These are phyloP conservation scores for Dionaea muscipula DNA, from an alignment of 179 eudicot species.

Conservation along the genomic window DNA sequence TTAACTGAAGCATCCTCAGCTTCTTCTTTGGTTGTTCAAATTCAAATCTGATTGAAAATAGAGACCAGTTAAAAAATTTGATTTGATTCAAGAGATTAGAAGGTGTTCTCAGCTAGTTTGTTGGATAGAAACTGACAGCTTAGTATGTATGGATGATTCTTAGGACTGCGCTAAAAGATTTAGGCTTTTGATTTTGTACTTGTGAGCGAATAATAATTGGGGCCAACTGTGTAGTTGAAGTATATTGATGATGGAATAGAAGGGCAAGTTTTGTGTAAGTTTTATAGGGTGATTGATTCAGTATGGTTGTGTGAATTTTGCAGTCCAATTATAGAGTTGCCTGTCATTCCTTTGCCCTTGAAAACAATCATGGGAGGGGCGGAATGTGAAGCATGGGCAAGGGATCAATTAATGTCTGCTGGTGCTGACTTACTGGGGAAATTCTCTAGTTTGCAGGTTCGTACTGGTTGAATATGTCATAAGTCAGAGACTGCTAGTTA, in stretches of 20 bases:
- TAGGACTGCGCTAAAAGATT: no score
- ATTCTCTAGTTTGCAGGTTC: conserved; percentile 70
- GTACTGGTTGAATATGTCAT: no score
- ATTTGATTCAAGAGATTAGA: no score
- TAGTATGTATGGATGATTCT: no score
- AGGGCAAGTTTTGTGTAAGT: background rate
- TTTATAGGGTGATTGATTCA: conserved; percentile 1
- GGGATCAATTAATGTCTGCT: conserved; percentile 51
- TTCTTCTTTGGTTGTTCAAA: background rate
- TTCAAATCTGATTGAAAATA: no score
- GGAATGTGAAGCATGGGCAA: conserved; percentile 80
- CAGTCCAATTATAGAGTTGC: conserved; percentile 61
- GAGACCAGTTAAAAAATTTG: no score
- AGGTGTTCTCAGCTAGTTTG: no score
- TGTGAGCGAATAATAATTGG: no score
- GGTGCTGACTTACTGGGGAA: conserved; percentile 82
- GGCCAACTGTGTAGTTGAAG: no score
- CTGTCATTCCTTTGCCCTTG: conserved; percentile 41
- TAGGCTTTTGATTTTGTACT: background rate
- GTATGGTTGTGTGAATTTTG: background rate
- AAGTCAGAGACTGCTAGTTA: no score
- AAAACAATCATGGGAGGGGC: conserved; percentile 15
- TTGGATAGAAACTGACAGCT: no score
- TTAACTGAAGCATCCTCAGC: background rate
- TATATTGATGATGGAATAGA: no score